These are phyloP conservation scores for Periconia macrospinosa DNA, from an alignment of 2,329 filamentous ascomycete genomes.

Conservation along the genomic window DNA sequence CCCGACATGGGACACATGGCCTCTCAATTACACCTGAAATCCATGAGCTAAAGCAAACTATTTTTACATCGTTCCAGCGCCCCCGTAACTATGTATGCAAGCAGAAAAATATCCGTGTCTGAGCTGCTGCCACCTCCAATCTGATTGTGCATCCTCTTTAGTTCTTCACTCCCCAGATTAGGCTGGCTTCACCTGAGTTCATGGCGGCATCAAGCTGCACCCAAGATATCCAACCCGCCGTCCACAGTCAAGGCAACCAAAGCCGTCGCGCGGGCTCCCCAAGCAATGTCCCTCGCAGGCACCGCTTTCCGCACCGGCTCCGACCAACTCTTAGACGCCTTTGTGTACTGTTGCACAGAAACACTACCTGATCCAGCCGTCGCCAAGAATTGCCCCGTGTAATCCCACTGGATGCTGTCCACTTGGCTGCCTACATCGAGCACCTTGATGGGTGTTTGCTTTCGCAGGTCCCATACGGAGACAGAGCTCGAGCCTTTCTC, in stretches of 20 bases:
- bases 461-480: constrained; percentile 89
- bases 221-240: constrained; percentile 64
- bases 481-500: constrained; percentile 76
- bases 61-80: too few relatives aligned
- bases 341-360: constrained; percentile 86
- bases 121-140: too few relatives aligned
- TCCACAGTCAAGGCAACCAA: constrained; percentile 75
- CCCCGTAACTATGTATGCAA: too few relatives aligned
- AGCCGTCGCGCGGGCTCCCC: constrained; percentile 75
- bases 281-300: constrained; percentile 71
- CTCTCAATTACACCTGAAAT: too few relatives aligned
- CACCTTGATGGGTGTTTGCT: constrained; percentile 79
- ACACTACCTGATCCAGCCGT: constrained; percentile 78
- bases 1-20: too few relatives aligned
- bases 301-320: constrained; percentile 79
- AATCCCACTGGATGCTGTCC: constrained; percentile 82
- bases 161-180: background rate
- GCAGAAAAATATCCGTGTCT: too few relatives aligned
- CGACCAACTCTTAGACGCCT: constrained; percentile 84
- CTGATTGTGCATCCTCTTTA: background rate
- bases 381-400: constrained; percentile 89
- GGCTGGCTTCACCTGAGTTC: background rate
- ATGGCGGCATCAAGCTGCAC: background rate
- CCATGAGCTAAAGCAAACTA: too few relatives aligned
- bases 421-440: constrained; percentile 82